Evolutionary conservation across 495 filamentous ascomycete genomes (phyloP).

Genomic region (Aspergillus funiculosus): DNA sequence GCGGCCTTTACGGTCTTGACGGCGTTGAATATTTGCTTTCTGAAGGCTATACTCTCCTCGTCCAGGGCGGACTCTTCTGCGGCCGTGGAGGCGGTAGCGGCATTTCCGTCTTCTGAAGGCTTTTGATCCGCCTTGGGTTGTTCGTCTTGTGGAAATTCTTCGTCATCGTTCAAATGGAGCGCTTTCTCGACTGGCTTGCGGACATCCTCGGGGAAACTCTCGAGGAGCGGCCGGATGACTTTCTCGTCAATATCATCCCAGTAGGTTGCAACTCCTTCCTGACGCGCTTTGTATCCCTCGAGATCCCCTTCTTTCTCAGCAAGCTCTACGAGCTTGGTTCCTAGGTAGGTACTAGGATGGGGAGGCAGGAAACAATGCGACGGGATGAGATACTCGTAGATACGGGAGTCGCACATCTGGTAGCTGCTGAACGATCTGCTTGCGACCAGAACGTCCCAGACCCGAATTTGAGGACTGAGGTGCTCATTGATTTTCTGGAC

Average conservation of each 20-base stretch:
- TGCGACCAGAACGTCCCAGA: constrained; percentile 87
- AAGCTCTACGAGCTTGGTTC: constrained; percentile 65
- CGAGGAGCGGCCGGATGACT: constrained; percentile 68
- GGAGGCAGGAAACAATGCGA: constrained; percentile 87
- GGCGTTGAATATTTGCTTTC: constrained; percentile 47
- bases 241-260: constrained; percentile 77
- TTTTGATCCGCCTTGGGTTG: constrained; percentile 11
- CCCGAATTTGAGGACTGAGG: constrained; percentile 78
- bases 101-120: not conserved
- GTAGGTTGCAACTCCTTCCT: constrained; percentile 71
- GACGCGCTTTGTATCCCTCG: constrained; percentile 58
- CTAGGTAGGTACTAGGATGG: constrained; percentile 78
- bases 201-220: constrained; percentile 43
- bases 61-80: constrained; percentile 12
- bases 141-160: constrained; percentile 14
- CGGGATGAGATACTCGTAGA: constrained; percentile 95
- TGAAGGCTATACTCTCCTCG: constrained; percentile 19
- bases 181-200: constrained; percentile 38
- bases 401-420: constrained; percentile 83
- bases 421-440: constrained; percentile 86
- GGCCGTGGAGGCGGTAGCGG: not conserved
- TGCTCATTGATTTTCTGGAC: constrained; percentile 84
- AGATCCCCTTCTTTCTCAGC: constrained; percentile 65
- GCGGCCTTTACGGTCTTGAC: constrained; percentile 72
- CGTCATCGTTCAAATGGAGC: constrained; percentile 24